Evolutionary conservation across 1,139 yeast species (phyloP), one percentile per base, ranked within the genome.

Genomic region (Hemisphaericaspora xylofermentans): DNA sequence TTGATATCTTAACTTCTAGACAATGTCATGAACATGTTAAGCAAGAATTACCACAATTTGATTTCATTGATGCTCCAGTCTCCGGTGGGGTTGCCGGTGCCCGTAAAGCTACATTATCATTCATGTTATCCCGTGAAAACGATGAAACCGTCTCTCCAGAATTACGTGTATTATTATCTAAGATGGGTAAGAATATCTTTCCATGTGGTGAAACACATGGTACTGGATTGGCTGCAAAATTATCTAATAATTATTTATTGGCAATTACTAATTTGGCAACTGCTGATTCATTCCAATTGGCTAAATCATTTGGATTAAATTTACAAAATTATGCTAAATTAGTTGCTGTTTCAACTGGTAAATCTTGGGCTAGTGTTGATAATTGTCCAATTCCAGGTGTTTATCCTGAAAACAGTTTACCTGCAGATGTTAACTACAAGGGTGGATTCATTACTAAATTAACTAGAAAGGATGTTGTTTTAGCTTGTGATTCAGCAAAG

Each of bases 21-120:
- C 68, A 63, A 30, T 61, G 73, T 21, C 74, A 73, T 45, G 50
- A 62, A 5, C 68, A 61, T 41, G 71, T 70, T 36, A 63, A 60
- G 36, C 38, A 45, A 12, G 53, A 61, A 40, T 53, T 68, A 28
- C 71, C 75, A 1, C 43, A 48, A 22, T 67, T 66, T 45, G 74
- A 69, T 46, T 71, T 71, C 47, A 68, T 78, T 35, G 84, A 79
- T 52, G 75, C 84, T 10, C 84, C 84, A 0, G 84, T 79, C 0
- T 75, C 81, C 12, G 84, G 84, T 3, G 84, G 84, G 16, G 80
- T 75, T 2, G 74, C 74, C 1, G 84, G 84, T 4, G 84, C 84
- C 5, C 57, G 74, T 41, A 76, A 76, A 42, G 84, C 68, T 1
- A 71, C 82, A 0, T 64, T 79, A 32, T 74, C 82, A 4, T 79